Conservation (phyloP, 2,329 filamentous ascomycete genomes). For the Aspergillus pseudotamarii region DNA sequence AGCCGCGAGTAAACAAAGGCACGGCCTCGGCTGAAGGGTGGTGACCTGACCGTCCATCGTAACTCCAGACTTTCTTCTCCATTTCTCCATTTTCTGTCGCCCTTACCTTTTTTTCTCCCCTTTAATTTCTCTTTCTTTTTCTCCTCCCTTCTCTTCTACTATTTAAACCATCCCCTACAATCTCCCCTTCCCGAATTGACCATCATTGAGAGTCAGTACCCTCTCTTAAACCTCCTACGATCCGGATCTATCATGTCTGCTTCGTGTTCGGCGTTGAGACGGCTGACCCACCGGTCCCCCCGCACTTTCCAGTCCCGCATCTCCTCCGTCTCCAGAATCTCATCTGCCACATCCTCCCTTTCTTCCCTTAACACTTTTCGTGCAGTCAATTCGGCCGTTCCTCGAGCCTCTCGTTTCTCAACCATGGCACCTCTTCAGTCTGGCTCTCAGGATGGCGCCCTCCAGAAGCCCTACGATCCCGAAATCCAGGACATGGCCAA, state of each 20-base stretch:
- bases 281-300: slow-evolving; percentile 44
- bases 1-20: slow-evolving; percentile 3
- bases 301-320: slow-evolving; percentile 52
- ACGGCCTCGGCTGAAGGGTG: slow-evolving; percentile 6
- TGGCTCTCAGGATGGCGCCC: slow-evolving; percentile 37
- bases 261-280: slow-evolving; percentile 44
- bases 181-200: slow-evolving; percentile 10
- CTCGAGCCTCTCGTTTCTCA: slow-evolving; percentile 41
- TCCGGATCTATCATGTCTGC: slow-evolving; percentile 43
- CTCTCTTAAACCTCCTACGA: slow-evolving; percentile 7
- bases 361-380: slow-evolving; percentile 31
- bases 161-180: slow-evolving; percentile 14
- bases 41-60: not conserved
- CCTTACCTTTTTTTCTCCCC: slow-evolving; percentile 3
- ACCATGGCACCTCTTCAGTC: slow-evolving; percentile 47
- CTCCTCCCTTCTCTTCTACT: slow-evolving; percentile 3
- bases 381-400: slow-evolving; percentile 20
- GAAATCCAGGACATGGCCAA: slow-evolving; percentile 94
- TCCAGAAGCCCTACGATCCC: slow-evolving; percentile 71
- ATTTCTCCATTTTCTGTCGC: slow-evolving; percentile 7
- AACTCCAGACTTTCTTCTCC: slow-evolving; percentile 12
- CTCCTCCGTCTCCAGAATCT: slow-evolving; percentile 42
- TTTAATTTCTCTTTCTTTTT: slow-evolving; percentile 1
- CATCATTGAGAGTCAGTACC: slow-evolving; percentile 6
- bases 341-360: slow-evolving; percentile 35